Evolutionary conservation across 352 stramenopile genomes (phyloP).

Genomic region (Pythium vanterpoolii): DNA sequence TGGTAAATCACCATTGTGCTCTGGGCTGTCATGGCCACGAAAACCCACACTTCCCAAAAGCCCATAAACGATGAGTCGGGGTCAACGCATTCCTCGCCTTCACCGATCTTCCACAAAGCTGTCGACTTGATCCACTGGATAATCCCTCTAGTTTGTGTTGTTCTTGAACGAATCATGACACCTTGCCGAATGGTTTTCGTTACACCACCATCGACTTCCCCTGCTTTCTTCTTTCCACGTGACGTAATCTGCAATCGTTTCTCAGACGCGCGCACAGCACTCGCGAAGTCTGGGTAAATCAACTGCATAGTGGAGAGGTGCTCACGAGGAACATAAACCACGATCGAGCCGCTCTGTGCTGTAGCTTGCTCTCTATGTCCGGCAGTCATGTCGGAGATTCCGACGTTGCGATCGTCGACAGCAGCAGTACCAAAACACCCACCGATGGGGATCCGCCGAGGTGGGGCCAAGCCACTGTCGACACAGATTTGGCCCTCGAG

Average conservation of each 20-base stretch:
- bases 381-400: not conserved
- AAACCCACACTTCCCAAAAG: conserved; percentile 60
- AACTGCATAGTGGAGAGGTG: conserved; percentile 48
- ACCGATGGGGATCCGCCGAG: conserved; percentile 38
- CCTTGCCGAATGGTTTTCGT: conserved; percentile 9
- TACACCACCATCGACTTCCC: conserved; percentile 27
- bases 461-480: conserved; percentile 27
- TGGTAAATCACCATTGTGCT: conserved; percentile 42
- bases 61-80: conserved; percentile 47
- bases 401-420: conserved; percentile 22
- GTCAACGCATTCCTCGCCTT: conserved; percentile 31
- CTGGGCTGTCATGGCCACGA: conserved; percentile 47
- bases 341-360: conserved; percentile 30
- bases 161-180: not conserved
- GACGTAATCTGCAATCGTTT: conserved; percentile 23
- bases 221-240: conserved; percentile 21
- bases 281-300: conserved; percentile 33
- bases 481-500: conserved; percentile 52
- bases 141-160: not conserved
- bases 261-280: conserved; percentile 52
- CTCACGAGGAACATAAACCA: conserved; percentile 38
- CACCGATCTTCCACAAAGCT: conserved; percentile 4
- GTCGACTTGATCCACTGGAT: conserved; percentile 2
- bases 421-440: conserved; percentile 53
- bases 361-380: conserved; percentile 34